These are phyloP conservation scores for Evernia prunastri DNA, from an alignment of 495 filamentous ascomycete species.

Conservation along the genomic window DNA sequence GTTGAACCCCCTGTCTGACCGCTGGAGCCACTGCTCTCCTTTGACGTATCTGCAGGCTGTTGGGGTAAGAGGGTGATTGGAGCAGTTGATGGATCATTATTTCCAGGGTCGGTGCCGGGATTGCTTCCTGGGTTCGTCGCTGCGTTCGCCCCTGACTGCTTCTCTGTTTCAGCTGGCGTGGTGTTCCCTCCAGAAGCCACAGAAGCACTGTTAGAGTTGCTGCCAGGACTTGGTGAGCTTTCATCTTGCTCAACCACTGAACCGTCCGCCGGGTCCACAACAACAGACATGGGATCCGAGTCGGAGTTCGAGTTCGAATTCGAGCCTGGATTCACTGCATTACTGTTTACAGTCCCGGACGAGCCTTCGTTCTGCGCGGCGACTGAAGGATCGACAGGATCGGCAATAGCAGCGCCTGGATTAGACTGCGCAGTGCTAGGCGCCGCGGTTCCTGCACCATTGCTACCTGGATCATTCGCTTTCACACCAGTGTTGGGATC, in stretches of 20 bases:
- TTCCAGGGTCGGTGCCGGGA: not conserved
- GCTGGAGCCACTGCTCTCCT: not conserved
- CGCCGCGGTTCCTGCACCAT: not conserved
- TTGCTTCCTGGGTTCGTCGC: not conserved
- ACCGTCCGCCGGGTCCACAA: too few species aligned
- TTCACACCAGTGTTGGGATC: not conserved
- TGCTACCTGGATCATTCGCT: not conserved
- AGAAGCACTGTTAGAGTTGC: not conserved
- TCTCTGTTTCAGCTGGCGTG: not conserved
- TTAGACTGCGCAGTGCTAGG: not conserved
- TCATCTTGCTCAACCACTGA: too few species aligned
- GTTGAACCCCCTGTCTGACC: not conserved
- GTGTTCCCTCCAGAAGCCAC: not conserved
- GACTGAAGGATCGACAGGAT: not conserved
- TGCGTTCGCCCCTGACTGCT: not conserved
- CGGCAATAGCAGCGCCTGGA: not conserved
- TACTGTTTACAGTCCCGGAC: not conserved
- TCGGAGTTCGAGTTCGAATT: not conserved
- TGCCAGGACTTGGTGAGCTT: not conserved
- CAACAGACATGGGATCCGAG: not conserved
- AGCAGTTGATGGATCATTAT: not conserved
- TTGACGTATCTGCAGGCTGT: not conserved
- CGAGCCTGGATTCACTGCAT: not conserved
- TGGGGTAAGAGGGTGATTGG: constrained; percentile 9
- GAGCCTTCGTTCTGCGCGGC: not conserved